Conservation (phyloP, 2,329 filamentous ascomycete genomes). For the Colletotrichum trifolii region DNA sequence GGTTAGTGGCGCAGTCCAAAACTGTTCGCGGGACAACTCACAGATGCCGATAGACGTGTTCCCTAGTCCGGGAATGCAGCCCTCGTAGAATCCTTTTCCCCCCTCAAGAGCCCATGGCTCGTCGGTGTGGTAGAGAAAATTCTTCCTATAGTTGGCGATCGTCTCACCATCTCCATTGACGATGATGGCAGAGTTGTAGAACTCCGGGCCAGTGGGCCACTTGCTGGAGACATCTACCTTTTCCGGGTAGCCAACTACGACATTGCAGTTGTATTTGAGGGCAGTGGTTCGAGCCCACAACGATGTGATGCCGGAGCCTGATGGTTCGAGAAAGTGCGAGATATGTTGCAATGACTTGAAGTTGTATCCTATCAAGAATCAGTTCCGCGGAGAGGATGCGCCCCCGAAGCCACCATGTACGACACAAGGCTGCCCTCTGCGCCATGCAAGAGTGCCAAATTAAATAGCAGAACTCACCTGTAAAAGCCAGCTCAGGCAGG, state of each 20-base stretch:
- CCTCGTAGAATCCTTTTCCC: slow-evolving; percentile 56
- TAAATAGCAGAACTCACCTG: too few relatives aligned
- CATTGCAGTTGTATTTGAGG: slow-evolving; percentile 72
- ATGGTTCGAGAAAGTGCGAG: slow-evolving; percentile 74
- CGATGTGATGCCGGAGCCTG: slow-evolving; percentile 73
- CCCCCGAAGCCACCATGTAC: too few relatives aligned
- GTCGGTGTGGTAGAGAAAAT: slow-evolving; percentile 66
- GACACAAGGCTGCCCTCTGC: too few relatives aligned
- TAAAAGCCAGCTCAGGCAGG: slow-evolving; percentile 81
- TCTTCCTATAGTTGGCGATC: slow-evolving; percentile 70
- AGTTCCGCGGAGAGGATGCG: too few relatives aligned
- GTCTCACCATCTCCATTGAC: slow-evolving; percentile 70
- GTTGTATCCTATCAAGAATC: too few relatives aligned
- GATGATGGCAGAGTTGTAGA: slow-evolving; percentile 66
- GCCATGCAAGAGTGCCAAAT: too few relatives aligned
- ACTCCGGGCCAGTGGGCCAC: slow-evolving; percentile 64
- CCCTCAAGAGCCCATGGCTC: slow-evolving; percentile 69
- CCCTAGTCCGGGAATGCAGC: slow-evolving; percentile 55
- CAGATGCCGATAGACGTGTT: slow-evolving; percentile 62
- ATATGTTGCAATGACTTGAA: slow-evolving; percentile 78
- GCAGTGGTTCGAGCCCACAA: slow-evolving; percentile 78
- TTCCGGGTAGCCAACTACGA: slow-evolving; percentile 81
- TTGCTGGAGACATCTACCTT: slow-evolving; percentile 62
- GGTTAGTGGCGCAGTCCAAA: too few relatives aligned
- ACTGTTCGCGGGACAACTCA: too few relatives aligned